Evolutionary conservation across 306 rosid species (phyloP), one percentile per base, ranked within the genome.

Genomic region (Trifolium repens): DNA sequence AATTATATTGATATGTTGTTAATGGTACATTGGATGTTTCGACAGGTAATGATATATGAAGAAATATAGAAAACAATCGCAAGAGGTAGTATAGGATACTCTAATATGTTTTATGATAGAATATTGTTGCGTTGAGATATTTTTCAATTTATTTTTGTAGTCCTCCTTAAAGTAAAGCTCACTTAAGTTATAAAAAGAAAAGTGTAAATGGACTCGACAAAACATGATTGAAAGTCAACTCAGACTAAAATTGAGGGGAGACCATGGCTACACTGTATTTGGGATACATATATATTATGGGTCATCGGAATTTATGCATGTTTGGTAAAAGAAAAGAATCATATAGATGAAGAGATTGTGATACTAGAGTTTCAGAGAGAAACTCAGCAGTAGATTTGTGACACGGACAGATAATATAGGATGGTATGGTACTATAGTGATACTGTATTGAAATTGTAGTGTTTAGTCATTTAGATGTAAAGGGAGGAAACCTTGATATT

Each of bases 401-500:
- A 5, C 32, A 39, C n/a, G 69, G 53, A 22, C 50, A 65, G 52
- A 9, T 35, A 7, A 35, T 34, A 32, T 11, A 64, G 69, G 49
- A 64, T 64, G 69, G 69, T 37, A 64, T 39, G 70, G 39, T 65
- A 65, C 70, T 10, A 17, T 63, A 9, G 4, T 39, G 70, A 65
- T 65, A 65, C 70, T 10, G 10, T 63, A 9, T 37, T 39, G 49
- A 65, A 43, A 14, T 67, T 67, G 26, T 14, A 44, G 40, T 8
- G 57, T 44, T 39, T 43, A 22, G 53, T 35, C 39, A 32, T 44
- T 67, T 67, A 24, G 24, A 44, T 67, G 27, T 43, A 46, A 14
- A 67, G 57, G 72, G 39, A 26, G 19, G 55, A 22, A 67, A 43
- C 35, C 13, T 44, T 67, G 37, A 43, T 67, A 22, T 67, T 42